Conservation (phyloP, 2,329 filamentous ascomycete species). For the Chrysosporium keratinophilum region DNA sequence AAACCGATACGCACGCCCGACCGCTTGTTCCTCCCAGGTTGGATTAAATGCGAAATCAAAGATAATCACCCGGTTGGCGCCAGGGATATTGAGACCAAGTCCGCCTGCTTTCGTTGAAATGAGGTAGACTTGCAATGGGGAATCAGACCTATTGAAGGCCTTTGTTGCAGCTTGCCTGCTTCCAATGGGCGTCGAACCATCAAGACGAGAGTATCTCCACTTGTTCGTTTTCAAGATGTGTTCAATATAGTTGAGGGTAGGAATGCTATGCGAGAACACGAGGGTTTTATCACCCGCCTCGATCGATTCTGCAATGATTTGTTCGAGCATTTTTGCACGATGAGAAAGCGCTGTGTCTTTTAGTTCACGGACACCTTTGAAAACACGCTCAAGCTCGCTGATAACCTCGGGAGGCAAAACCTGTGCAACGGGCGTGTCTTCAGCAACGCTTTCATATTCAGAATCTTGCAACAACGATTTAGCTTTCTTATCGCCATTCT, state of each 20-base stretch:
- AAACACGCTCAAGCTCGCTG: constrained; percentile 21
- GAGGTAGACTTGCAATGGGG: constrained; percentile 52
- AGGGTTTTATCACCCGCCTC: constrained; percentile 60
- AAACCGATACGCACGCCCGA: constrained; percentile 75
- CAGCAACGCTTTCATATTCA: constrained; percentile 11
- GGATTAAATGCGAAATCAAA: constrained; percentile 79
- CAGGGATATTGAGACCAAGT: constrained; percentile 69
- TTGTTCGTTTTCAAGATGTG: constrained; percentile 43
- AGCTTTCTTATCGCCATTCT: constrained; percentile 15
- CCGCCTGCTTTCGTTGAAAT: constrained; percentile 79
- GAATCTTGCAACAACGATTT: constrained; percentile 9
- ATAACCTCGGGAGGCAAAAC: constrained; percentile 14
- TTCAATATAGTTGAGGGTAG: constrained; percentile 60
- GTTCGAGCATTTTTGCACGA: constrained; percentile 56
- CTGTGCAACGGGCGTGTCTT: constrained; percentile 8
- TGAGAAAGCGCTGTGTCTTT: constrained; percentile 49
- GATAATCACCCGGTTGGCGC: constrained; percentile 76
- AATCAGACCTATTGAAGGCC: constrained; percentile 52
- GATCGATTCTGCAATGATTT: constrained; percentile 58
- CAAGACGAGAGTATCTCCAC: constrained; percentile 49
- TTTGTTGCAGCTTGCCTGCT: constrained; percentile 56
- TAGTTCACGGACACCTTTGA: constrained; percentile 22
- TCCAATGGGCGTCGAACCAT: constrained; percentile 51
- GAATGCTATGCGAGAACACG: constrained; percentile 65
- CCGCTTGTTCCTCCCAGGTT: constrained; percentile 70